These are phyloP conservation scores for Lepidopterella palustris DNA, from an alignment of 495 filamentous ascomycete species.

Conservation along the genomic window DNA sequence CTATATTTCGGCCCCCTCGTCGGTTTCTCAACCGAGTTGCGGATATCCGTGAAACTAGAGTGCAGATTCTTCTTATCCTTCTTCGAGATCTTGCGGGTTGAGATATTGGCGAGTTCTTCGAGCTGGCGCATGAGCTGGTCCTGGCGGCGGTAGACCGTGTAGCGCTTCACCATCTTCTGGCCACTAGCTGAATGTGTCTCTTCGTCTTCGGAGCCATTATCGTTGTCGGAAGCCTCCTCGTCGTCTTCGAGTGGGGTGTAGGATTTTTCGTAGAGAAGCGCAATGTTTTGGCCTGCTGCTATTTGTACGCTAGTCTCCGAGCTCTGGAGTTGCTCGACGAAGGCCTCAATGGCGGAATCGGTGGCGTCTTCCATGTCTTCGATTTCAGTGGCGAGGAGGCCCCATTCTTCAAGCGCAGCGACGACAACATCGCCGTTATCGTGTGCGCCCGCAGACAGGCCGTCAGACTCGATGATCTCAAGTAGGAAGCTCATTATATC, in stretches of 20 bases:
- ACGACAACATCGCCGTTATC: constrained; percentile 73
- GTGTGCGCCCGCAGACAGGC: constrained; percentile 61
- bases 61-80: constrained; percentile 73
- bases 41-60: constrained; percentile 71
- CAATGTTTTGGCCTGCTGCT: constrained; percentile 83
- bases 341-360: constrained; percentile 70
- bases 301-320: constrained; percentile 71
- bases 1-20: constrained; percentile 64
- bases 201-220: constrained; percentile 44
- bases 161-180: constrained; percentile 52
- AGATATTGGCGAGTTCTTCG: constrained; percentile 50
- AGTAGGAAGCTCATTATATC: constrained; percentile 78
- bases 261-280: constrained; percentile 79
- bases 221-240: constrained; percentile 42
- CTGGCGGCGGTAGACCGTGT: constrained; percentile 35
- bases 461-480: constrained; percentile 82
- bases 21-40: constrained; percentile 76
- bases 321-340: constrained; percentile 83
- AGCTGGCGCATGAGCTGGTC: constrained; percentile 46
- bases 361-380: constrained; percentile 73
- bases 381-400: constrained; percentile 72
- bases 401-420: constrained; percentile 83
- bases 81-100: constrained; percentile 67
- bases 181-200: constrained; percentile 23
- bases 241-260: constrained; percentile 60